phyloP scores from a whole-genome alignment of 164 flowering plant species.

The Litsea cubeba region DNA sequence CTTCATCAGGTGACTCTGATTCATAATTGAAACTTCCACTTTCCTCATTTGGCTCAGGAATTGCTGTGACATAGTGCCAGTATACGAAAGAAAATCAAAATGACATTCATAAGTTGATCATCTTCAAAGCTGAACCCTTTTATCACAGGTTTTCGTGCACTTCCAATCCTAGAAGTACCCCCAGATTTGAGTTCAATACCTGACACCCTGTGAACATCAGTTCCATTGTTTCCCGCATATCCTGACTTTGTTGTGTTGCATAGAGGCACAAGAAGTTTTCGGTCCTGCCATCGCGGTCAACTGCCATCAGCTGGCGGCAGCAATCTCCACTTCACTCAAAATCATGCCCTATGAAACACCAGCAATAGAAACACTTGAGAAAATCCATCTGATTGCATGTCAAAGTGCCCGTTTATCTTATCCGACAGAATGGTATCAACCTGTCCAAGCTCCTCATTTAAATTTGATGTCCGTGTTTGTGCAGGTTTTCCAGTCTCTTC shows the following conservation, averaged over 20 bases:
- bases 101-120: conserved; percentile 52
- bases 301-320: conserved; percentile 43
- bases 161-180: conserved; percentile 27
- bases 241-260: conserved; percentile 3
- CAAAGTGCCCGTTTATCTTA: conserved; percentile 84
- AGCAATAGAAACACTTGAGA: conserved; percentile 70
- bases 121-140: conserved; percentile 75
- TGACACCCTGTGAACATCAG: conserved; percentile 21
- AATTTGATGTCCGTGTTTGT: conserved; percentile 71
- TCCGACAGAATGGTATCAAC: conserved; percentile 84
- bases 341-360: conserved; percentile 73
- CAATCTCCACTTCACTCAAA: conserved; percentile 67
- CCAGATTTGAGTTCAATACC: conserved; percentile 74
- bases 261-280: conserved; percentile 8
- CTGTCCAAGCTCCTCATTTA: conserved; percentile 90
- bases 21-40: conserved; percentile 69
- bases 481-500: conserved; percentile 76
- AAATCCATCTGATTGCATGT: conserved; percentile 93
- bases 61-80: conserved; percentile 83
- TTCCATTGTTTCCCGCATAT: conserved; percentile 28
- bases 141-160: conserved; percentile 29
- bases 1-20: conserved; percentile 99
- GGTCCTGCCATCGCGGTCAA: conserved; percentile 16
- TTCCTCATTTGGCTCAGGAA: conserved; percentile 87
- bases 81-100: conserved; percentile 53